Evolutionary conservation across 2,329 filamentous ascomycete species (phyloP).

Genomic region (Microsporum canis): DNA sequence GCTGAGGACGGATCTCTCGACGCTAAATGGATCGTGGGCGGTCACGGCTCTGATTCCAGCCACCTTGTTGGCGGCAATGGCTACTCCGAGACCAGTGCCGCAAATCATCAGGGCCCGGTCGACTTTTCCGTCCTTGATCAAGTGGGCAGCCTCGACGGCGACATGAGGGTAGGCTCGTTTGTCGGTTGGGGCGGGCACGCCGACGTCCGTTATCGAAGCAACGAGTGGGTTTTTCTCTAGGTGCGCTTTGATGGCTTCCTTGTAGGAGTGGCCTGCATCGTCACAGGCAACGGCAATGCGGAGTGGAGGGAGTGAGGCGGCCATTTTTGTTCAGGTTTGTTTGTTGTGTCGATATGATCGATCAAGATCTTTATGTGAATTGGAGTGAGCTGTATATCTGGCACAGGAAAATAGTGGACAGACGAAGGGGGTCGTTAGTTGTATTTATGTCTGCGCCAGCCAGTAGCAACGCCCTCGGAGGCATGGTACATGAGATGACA

Average conservation of each 20-base stretch:
- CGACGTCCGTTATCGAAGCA: slow-evolving; percentile 59
- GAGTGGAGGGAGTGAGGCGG: slow-evolving; percentile 27
- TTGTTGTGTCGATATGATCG: neutral
- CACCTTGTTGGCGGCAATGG: slow-evolving; percentile 82
- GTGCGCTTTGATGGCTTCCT: slow-evolving; percentile 62
- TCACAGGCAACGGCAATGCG: slow-evolving; percentile 54
- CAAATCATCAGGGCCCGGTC: slow-evolving; percentile 76
- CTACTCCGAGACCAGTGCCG: slow-evolving; percentile 76
- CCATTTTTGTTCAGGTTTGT: neutral
- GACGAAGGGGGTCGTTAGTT: neutral
- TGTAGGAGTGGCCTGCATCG: slow-evolving; percentile 68
- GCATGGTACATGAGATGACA: neutral
- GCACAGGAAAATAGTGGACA: neutral
- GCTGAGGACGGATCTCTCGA: slow-evolving; percentile 68
- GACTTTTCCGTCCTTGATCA: slow-evolving; percentile 41
- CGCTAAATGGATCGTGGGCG: slow-evolving; percentile 74
- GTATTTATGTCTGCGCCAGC: neutral
- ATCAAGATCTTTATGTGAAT: neutral
- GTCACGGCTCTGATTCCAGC: slow-evolving; percentile 77
- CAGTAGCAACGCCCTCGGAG: neutral
- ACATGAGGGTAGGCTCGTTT: slow-evolving; percentile 74
- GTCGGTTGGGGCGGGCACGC: slow-evolving; percentile 53
- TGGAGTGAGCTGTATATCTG: neutral
- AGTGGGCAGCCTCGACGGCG: slow-evolving; percentile 58
- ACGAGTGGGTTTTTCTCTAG: slow-evolving; percentile 58